A percentile compares a stretch with the other conserved stretches of the same genome.
These are phyloP conservation scores for Metarhizium rileyi DNA, from an alignment of 2,329 filamentous ascomycete species.

Conservation along the genomic window DNA sequence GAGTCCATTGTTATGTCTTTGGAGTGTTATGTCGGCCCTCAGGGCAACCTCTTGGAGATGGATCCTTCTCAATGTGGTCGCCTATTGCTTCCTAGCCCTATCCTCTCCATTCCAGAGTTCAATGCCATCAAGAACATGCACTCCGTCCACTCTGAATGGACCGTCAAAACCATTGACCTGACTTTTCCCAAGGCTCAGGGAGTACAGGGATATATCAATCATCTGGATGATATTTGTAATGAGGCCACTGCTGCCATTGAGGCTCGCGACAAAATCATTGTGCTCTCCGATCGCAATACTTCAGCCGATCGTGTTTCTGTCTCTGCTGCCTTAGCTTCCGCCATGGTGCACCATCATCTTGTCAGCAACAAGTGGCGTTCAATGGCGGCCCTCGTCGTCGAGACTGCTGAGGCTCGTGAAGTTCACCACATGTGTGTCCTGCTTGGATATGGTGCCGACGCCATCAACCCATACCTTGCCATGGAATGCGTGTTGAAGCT, in stretches of 20 bases:
- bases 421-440: slow-evolving; percentile 99
- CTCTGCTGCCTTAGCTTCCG: slow-evolving; percentile 77
- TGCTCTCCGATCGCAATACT: slow-evolving; percentile 82
- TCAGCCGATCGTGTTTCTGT: slow-evolving; percentile 75
- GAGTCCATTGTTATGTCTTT: slow-evolving; percentile 98
- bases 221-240: slow-evolving; percentile 81
- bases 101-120: slow-evolving; percentile 84
- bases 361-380: slow-evolving; percentile 95
- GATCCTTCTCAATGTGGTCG: slow-evolving; percentile 79
- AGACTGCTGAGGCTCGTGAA: slow-evolving; percentile 92
- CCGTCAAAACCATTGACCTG: slow-evolving; percentile 80
- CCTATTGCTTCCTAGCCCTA: slow-evolving; percentile 76
- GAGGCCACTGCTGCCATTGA: slow-evolving; percentile 77
- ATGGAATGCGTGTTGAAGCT: slow-evolving; percentile 97
- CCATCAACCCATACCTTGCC: slow-evolving; percentile 86
- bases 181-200: slow-evolving; percentile 86
- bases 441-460: slow-evolving; percentile 89
- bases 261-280: slow-evolving; percentile 72
- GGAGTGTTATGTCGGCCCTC: slow-evolving; percentile 90
- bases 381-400: slow-evolving; percentile 74
- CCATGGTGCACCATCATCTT: slow-evolving; percentile 90
- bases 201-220: slow-evolving; percentile 72
- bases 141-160: slow-evolving; percentile 67
- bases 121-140: slow-evolving; percentile 75
- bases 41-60: slow-evolving; percentile 93